These are phyloP conservation scores for Salmacisia buchloeana DNA, from an alignment of 1,284 basidiomycete species.

Conservation along the genomic window DNA sequence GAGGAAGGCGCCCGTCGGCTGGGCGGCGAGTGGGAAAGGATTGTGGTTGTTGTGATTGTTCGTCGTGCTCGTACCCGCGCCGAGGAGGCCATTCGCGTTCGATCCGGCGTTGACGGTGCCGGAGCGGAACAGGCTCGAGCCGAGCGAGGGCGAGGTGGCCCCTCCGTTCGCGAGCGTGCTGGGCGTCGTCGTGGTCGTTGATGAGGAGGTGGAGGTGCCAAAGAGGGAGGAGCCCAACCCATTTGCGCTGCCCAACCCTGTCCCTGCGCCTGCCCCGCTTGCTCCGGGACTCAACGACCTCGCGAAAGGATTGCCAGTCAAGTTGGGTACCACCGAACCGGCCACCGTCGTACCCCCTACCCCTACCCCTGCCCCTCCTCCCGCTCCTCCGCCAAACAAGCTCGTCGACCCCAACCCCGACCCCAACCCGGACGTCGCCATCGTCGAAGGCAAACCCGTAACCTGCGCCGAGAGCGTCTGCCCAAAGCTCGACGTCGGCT, in stretches of 20 bases:
- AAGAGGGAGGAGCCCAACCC: no score
- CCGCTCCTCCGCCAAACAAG: no score
- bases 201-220: no score
- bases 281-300: neutral
- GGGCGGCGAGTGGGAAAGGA: neutral
- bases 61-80: neutral
- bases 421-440: conserved; percentile 6
- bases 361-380: no score
- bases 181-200: conserved; percentile 13
- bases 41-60: conserved; percentile 3
- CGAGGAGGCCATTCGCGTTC: conserved; percentile 9
- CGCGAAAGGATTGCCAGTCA: conserved; percentile 36
- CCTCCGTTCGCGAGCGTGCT: neutral
- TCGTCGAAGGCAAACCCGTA: conserved; percentile 9
- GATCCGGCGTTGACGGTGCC: neutral
- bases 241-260: neutral
- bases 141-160: neutral
- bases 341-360: neutral
- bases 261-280: neutral
- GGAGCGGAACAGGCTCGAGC: neutral
- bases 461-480: conserved; percentile 20
- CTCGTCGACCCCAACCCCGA: no score
- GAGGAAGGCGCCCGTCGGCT: conserved; percentile 4
- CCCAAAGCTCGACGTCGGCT: conserved; percentile 36
- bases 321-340: conserved; percentile 15